phyloP scores from a whole-genome alignment of 106 monocot genomes.

The Posidonia australis region DNA sequence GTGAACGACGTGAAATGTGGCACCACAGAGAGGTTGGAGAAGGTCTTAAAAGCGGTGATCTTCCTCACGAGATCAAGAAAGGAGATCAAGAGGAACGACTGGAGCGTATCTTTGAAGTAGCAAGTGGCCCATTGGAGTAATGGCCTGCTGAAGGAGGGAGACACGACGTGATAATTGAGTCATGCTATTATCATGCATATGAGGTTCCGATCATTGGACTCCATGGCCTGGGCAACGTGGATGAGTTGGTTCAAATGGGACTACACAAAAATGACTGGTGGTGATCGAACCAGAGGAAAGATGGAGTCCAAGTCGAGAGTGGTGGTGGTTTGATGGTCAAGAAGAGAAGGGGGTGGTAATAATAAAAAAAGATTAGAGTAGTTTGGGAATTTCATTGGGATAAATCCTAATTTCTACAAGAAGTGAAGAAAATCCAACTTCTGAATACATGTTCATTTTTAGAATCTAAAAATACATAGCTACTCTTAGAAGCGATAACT shows the following conservation, averaged over 20 bases:
- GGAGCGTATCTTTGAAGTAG: slow-evolving; percentile 70
- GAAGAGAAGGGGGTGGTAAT: not conserved
- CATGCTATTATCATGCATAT: slow-evolving; percentile 52
- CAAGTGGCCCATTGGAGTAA: slow-evolving; percentile 51
- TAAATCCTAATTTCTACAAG: too few species aligned
- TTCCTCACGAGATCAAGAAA: slow-evolving; percentile 45
- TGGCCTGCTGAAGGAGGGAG: slow-evolving; percentile 13
- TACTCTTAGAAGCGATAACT: too few species aligned
- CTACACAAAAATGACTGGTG: slow-evolving; percentile 6
- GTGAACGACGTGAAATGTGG: slow-evolving; percentile 75
- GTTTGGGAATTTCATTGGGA: too few species aligned
- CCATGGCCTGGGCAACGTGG: slow-evolving; percentile 34
- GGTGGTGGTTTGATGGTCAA: not conserved
- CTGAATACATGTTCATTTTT: too few species aligned
- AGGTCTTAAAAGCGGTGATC: slow-evolving; percentile 50
- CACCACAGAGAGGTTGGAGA: slow-evolving; percentile 38
- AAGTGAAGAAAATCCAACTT: too few species aligned
- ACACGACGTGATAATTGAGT: slow-evolving; percentile 43
- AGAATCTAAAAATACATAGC: too few species aligned
- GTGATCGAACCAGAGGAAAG: slow-evolving; percentile 1
- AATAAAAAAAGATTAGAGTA: too few species aligned
- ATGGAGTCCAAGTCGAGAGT: slow-evolving; percentile 1
- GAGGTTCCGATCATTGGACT: slow-evolving; percentile 28
- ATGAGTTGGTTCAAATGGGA: slow-evolving; percentile 39
- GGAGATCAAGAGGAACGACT: slow-evolving; percentile 25